phyloP scores from a whole-genome alignment of 495 filamentous ascomycete genomes.

The Podospora bellae-mahoneyi region DNA sequence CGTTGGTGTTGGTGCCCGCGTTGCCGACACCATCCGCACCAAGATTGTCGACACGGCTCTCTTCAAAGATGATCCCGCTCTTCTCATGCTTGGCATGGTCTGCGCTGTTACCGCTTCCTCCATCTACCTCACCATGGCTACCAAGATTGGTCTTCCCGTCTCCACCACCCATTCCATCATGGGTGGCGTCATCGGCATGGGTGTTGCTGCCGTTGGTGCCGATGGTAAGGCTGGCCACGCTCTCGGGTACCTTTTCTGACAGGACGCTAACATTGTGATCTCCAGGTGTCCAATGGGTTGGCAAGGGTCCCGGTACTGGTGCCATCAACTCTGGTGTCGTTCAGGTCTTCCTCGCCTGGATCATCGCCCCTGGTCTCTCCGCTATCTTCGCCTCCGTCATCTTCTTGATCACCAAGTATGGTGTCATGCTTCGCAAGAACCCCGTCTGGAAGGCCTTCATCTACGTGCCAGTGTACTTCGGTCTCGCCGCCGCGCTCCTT shows the following conservation, averaged over 20 bases:
- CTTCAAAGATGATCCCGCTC: slow-evolving; percentile 51
- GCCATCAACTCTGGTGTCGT: slow-evolving; percentile 48
- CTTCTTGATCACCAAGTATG: slow-evolving; percentile 62
- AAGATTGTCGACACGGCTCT: slow-evolving; percentile 55
- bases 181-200: slow-evolving; percentile 60
- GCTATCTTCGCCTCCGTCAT: slow-evolving; percentile 56
- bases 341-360: slow-evolving; percentile 50
- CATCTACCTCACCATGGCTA: slow-evolving; percentile 57
- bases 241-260: not conserved
- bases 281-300: slow-evolving; percentile 52
- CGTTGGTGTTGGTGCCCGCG: slow-evolving; percentile 59
- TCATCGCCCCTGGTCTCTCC: slow-evolving; percentile 58
- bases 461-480: slow-evolving; percentile 60
- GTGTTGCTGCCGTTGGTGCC: slow-evolving; percentile 53
- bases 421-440: slow-evolving; percentile 56
- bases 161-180: slow-evolving; percentile 66
- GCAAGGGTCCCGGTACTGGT: slow-evolving; percentile 38
- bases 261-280: not conserved
- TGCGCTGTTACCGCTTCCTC: slow-evolving; percentile 60
- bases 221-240: slow-evolving; percentile 45
- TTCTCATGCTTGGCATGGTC: slow-evolving; percentile 60
- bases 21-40: slow-evolving; percentile 65
- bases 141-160: slow-evolving; percentile 55
- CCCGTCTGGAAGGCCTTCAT: slow-evolving; percentile 56
- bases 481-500: slow-evolving; percentile 56